Base-by-base conservation (phyloP, 1,284 basidiomycete genomes). In the Trichosporon sp. region DNA sequence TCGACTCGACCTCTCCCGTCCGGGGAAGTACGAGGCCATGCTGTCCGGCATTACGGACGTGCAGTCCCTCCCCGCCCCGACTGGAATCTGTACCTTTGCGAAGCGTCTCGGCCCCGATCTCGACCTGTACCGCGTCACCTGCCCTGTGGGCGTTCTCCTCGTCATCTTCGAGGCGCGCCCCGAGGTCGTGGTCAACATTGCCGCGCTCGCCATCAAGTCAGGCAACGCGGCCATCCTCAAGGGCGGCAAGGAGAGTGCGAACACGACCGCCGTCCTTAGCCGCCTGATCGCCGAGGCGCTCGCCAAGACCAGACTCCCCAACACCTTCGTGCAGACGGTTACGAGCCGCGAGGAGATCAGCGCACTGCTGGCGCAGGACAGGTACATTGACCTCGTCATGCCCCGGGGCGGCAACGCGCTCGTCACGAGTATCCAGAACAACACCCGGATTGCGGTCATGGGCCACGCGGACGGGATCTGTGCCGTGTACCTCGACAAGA, bases 121-220 rank as follows among this genome's bases (percentile, higher is more conserved):
- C 14, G 91, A 97, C 73, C 84, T 99, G 13, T 95, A 96, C 81
- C 87, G 93, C 37, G 89, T 99, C 1, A 92, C 95, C 0, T 99
- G 95, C 78, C 95, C 96, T 0, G 96, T 99, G 68, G 96, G 96
- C 19, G 95, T 97, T 0, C 83, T 99, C 27, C 85, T 99, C 57
- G 92, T 98, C 69, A 97, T 99, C 69, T 99, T 99, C 71, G 96
- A 99, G 81, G 92, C 95, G 3, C 85, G 96, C 34, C 96, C 96
- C 1, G 96, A 99, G 78, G 96, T 99, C 5, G 92, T 99, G 31
- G 90, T 99, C 49, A 99, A 99, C 78, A 98, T 99, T 71, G 92
- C 96, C 6, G 86, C 92, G 0, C 83, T 99, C 70, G 95, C 96
- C 2, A 92, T 99, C 80, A 99, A 98, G 81, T 95, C 91, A 90